A percentile compares a stretch with the other conserved stretches of the same genome.
phyloP scores from a whole-genome alignment of 495 filamentous ascomycete genomes.

The Aspergillus kassunensis region DNA sequence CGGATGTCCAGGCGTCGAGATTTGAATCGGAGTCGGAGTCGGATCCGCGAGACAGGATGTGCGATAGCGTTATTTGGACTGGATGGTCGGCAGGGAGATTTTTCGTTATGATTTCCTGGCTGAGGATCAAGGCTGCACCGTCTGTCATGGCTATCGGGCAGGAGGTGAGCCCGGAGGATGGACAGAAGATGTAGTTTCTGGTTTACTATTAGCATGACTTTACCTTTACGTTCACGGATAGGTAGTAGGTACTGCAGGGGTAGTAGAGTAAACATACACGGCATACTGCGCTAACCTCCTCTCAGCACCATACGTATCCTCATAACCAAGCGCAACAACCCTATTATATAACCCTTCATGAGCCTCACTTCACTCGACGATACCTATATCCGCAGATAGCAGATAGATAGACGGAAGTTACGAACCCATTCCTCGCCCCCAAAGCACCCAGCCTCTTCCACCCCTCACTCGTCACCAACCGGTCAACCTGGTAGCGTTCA shows the following conservation, averaged over 20 bases:
- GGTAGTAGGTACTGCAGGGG: not conserved
- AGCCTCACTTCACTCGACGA: not conserved
- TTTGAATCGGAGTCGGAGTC: too few relatives aligned
- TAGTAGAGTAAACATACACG: slow-evolving; percentile 17
- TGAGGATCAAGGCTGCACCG: slow-evolving; percentile 61
- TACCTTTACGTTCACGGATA: not conserved
- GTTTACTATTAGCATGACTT: slow-evolving; percentile 7
- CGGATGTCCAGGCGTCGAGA: slow-evolving; percentile 76
- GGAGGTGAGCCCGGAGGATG: slow-evolving; percentile 56
- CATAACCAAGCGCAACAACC: slow-evolving; percentile 42
- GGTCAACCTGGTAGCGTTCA: slow-evolving; percentile 34
- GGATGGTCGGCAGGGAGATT: slow-evolving; percentile 29
- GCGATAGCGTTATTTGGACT: slow-evolving; percentile 47
- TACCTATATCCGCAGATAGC: not conserved
- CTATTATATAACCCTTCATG: slow-evolving; percentile 13
- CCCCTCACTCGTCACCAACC: slow-evolving; percentile 38
- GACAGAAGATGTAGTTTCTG: slow-evolving; percentile 62
- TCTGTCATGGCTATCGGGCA: slow-evolving; percentile 72
- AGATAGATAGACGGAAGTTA: not conserved
- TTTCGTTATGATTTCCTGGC: slow-evolving; percentile 39
- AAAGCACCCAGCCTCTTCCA: slow-evolving; percentile 38
- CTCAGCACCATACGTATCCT: slow-evolving; percentile 22
- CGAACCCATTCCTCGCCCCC: slow-evolving; percentile 30
- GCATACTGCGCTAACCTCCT: slow-evolving; percentile 41
- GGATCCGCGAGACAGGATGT: slow-evolving; percentile 51